phyloP scores from a whole-genome alignment of 2,329 filamentous ascomycete genomes.

The Talaromyces sp. region DNA sequence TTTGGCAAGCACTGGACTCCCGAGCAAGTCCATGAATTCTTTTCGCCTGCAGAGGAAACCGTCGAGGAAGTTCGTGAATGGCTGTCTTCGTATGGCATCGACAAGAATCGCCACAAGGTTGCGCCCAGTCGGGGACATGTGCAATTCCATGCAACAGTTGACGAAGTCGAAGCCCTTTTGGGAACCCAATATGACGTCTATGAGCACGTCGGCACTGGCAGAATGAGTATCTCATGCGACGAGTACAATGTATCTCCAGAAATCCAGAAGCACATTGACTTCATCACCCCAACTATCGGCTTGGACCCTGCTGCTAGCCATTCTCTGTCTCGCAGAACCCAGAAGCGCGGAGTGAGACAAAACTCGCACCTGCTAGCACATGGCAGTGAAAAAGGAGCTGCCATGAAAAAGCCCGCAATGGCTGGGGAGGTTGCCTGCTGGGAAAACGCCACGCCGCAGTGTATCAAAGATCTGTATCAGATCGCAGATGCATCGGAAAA shows the following conservation, averaged over 20 bases:
- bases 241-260: neutral
- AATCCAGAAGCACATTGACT: conserved; percentile 4
- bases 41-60: neutral
- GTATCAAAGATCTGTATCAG: conserved; percentile 3
- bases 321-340: neutral
- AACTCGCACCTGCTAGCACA: neutral
- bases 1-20: conserved; percentile 1
- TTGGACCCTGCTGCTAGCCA: neutral
- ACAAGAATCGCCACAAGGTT: neutral
- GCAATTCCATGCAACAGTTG: conserved; percentile 6
- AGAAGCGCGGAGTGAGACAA: neutral
- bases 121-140: neutral
- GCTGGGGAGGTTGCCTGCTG: neutral
- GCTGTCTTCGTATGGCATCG: neutral
- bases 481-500: neutral
- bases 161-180: conserved; percentile 5
- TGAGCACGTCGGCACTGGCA: neutral
- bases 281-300: conserved; percentile 1
- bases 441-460: neutral
- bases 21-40: neutral
- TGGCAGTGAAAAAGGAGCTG: neutral
- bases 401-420: neutral
- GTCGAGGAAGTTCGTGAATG: neutral
- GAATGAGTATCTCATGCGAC: conserved; percentile 1
- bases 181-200: conserved; percentile 2